Evolutionary conservation across 75 land plant genomes (phyloP), one percentile per base, ranked within the genome.

Genomic region (Adiantum capillusveneris): DNA sequence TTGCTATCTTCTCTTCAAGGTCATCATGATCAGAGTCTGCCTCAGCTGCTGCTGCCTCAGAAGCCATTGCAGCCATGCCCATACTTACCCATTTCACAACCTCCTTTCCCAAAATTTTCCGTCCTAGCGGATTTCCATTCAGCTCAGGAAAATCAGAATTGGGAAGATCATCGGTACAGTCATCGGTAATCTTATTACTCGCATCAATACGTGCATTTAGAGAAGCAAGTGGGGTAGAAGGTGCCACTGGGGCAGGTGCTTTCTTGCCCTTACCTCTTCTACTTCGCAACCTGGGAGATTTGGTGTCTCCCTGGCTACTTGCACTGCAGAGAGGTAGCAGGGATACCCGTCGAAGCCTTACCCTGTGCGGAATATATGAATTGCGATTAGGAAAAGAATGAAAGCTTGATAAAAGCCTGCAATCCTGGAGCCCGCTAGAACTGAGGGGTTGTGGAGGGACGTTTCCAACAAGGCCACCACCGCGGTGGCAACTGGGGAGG

Each of bases 81-180:
- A 70, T 72, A 28, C 45, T 19, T 19, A 89, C 68, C 95, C 95
- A 89, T 44, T 52, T 75, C 55, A 89, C 80, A 21, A 80, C 90
- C 43, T 65, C 43, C 65, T 78, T 89, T 20, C 90, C 86, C 16
- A 89, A 63, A 13, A 79, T 84, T 62, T 60, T 75, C 55, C 78
- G 61, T 24, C 95, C 95, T 22, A 89, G 59, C 0, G 95, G 90
- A 41, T 89, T 81, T 6, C 93, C 85, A 44, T 76, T 83, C 21
- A 17, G 17, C 17, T 17, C 49, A 7, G 50, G 14, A 21, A 18
- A 18, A 17, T 46, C 50, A 46, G 5, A n/a, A 6, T 17, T 21
- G 22, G 5, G 5, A 46, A 53, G 16, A 1, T 53, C 55, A 53
- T 2, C 14, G 29, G 25, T 12, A 25, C 28, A 2, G 28, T 24